These are phyloP conservation scores for Beta corolliflora DNA, from an alignment of 179 eudicot species.

Conservation along the genomic window DNA sequence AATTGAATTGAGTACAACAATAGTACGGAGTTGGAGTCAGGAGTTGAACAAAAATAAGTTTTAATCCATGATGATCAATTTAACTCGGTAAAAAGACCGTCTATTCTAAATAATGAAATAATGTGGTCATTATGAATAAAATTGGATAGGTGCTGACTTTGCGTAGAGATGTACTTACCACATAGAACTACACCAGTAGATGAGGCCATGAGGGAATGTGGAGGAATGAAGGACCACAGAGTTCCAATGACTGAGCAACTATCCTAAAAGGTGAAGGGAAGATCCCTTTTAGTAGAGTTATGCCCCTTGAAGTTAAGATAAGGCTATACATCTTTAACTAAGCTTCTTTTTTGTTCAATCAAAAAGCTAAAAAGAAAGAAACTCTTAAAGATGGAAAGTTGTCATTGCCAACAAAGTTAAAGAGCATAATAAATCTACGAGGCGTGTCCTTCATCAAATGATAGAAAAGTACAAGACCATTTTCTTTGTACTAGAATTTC, in stretches of 20 bases:
- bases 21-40: not conserved
- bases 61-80: too few species aligned
- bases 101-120: not conserved
- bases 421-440: constrained; percentile 4
- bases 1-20: too few species aligned
- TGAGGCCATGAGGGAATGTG: constrained; percentile 13
- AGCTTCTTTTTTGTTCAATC: not conserved
- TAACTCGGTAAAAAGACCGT: too few species aligned
- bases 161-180: not conserved
- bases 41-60: not conserved
- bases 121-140: constrained; percentile 1
- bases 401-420: constrained; percentile 15
- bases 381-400: constrained; percentile 25
- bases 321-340: constrained; percentile 7
- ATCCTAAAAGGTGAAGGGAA: constrained; percentile 20
- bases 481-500: too few species aligned
- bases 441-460: constrained; percentile 14
- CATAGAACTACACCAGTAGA: constrained; percentile 2
- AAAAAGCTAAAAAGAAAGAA: not conserved
- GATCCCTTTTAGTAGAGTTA: constrained; percentile 20
- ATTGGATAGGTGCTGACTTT: constrained; percentile 9
- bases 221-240: constrained; percentile 19
- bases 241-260: constrained; percentile 25
- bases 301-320: constrained; percentile 30
- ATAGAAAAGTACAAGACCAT: not conserved